Conservation (phyloP, 345 rosid genomes). For the Eucalyptus cloeziana region DNA sequence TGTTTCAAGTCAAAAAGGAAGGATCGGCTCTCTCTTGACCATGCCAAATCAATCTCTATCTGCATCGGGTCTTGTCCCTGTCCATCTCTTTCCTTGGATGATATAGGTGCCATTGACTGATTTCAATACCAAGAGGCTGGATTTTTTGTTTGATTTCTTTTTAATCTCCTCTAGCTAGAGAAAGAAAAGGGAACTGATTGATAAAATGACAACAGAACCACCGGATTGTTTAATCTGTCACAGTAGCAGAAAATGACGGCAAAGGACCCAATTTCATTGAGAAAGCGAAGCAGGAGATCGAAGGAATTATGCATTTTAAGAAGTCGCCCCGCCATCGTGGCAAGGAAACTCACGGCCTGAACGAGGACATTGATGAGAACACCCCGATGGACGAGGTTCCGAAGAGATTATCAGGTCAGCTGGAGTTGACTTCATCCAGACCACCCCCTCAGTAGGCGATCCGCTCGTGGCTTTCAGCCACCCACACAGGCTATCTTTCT, state of each 20-base stretch:
- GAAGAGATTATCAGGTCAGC: constrained; percentile 34
- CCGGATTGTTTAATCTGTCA: no score
- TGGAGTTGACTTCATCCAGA: constrained; percentile 24
- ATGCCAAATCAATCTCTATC: no score
- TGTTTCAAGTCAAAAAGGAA: no score
- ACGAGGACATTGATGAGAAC: no score
- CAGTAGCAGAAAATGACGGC: no score
- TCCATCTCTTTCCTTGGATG: not conserved
- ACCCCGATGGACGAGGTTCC: no score
- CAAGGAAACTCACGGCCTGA: no score
- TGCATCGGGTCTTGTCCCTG: not conserved
- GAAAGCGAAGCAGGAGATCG: no score
- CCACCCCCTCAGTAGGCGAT: constrained; percentile 1
- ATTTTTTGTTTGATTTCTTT: not conserved
- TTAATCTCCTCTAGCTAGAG: not conserved
- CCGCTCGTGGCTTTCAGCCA: not conserved
- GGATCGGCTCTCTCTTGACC: no score
- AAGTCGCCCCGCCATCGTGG: no score
- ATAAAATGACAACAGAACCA: not conserved
- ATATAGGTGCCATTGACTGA: not conserved
- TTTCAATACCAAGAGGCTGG: not conserved
- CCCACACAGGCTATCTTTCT: constrained; percentile 5
- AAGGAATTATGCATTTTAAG: no score
- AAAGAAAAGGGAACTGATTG: not conserved
- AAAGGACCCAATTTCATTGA: no score